Evolutionary conservation across 345 rosid species (phyloP).

Genomic region (Arabidopsis thaliana): TAIR10.1 NC_003074.8:19594001-19594500

Average conservation of each 20-base stretch:
- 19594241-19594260: conserved; percentile 20
- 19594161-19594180: conserved; percentile 86
- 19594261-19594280: background rate
- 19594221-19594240: conserved; percentile 89
- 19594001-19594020: conserved; percentile 79
- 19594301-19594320: background rate
- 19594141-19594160: conserved; percentile 79
- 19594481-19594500: conserved; percentile 10
- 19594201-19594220: conserved; percentile 94
- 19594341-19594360: conserved; percentile 75
- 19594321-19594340: conserved; percentile 66
- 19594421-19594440: conserved; percentile 66
- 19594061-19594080: background rate
- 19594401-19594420: conserved; percentile 63
- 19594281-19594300: background rate
- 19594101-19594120: background rate
- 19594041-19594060: conserved; percentile 11
- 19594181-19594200: conserved; percentile 93
- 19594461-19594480: conserved; percentile 91
- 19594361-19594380: conserved; percentile 93
- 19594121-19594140: conserved; percentile 24
- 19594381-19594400: conserved; percentile 47
- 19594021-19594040: conserved; percentile 10
- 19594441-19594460: conserved; percentile 70
- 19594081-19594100: background rate